Conservation (phyloP, 2,329 filamentous ascomycete species). For the Lasiodiplodia gonubiensis region DNA sequence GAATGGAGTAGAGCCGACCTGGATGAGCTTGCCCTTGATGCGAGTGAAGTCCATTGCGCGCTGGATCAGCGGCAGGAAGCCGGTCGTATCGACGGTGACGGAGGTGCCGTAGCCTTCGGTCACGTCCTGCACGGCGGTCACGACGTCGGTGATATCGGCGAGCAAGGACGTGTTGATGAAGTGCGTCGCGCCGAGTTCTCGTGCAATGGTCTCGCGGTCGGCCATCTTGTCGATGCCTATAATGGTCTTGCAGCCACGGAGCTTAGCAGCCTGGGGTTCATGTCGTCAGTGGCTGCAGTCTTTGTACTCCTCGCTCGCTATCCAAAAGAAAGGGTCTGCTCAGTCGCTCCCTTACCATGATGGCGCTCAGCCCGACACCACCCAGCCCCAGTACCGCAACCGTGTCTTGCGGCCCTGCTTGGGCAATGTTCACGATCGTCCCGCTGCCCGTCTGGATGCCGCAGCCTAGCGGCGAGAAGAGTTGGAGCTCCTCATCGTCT, state of each 20-base stretch:
- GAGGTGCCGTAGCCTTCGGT: constrained; percentile 46
- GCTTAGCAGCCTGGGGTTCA: constrained; percentile 49
- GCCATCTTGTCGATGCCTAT: constrained; percentile 47
- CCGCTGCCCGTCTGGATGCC: constrained; percentile 55
- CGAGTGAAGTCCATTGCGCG: constrained; percentile 51
- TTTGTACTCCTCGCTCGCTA: no score
- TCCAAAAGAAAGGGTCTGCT: no score
- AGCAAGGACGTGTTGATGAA: constrained; percentile 43
- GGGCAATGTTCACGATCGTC: constrained; percentile 40
- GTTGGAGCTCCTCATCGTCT: constrained; percentile 45
- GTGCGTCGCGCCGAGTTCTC: constrained; percentile 48
- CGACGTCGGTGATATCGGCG: constrained; percentile 32
- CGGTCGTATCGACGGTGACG: constrained; percentile 57
- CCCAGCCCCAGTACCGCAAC: constrained; percentile 54
- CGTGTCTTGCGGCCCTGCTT: constrained; percentile 44
- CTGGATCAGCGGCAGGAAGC: constrained; percentile 48
- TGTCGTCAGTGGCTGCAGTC: neutral
- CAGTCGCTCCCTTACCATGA: constrained; percentile 48
- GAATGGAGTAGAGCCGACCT: constrained; percentile 54
- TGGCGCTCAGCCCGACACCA: constrained; percentile 54
- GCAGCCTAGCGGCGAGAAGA: constrained; percentile 54
- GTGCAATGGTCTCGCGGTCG: constrained; percentile 44
- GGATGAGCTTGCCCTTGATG: constrained; percentile 55
- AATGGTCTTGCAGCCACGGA: constrained; percentile 44
- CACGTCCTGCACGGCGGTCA: constrained; percentile 42